Base-by-base conservation (phyloP, 129 eudicot species). In the Sambucus nigra region DNA sequence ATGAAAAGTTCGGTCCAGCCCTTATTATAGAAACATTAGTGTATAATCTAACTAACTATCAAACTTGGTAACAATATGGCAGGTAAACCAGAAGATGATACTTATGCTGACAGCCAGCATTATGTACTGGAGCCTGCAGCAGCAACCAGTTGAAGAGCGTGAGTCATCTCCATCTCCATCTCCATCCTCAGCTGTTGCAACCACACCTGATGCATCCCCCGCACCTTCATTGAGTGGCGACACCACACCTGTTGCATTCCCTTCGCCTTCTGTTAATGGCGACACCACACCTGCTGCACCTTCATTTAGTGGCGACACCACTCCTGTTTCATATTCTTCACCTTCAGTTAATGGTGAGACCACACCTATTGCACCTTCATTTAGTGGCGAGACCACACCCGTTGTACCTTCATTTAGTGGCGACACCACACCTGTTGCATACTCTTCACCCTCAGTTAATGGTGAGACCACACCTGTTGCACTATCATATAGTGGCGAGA, bases 91-190 rank as follows among this genome's bases (percentile, higher is more conserved):
- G 55, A 89, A 85, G 73, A 89, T 89, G 98, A 85, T 89, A 64
- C 94, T 87, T 23, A 87, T 74, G 72, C 73, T 87, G 15, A 77
- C 88, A 21, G 89, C 96, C 61, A 87, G 96, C 68, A 80, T 89
- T 20, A 85, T 84, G 98, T 85, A 89, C 62, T 89, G 98, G 98
- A 85, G 95, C 70, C 88, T 89, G 68, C 88, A 75, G 65, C 97
- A 84, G 39, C 35, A 66, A 8, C n/a, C n/a, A n/a, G 65, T 51
- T 2, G 94, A 83, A 18, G 83, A 75, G 7, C 33, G 76, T 0
- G 83, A 83, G 20, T 74, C 83, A 41, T 72, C 87, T 19, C 74
- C 9, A 15, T 35, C 13, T 5, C 38, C 61, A 38, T 20, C 75
- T 29, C 39, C 79, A 2, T 60, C 73, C 15, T 67, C 83, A 5